Evolutionary conservation across 2,329 filamentous ascomycete genomes (phyloP), one percentile per base, ranked within the genome.

Genomic region (Ceratocystis huliohia): DNA sequence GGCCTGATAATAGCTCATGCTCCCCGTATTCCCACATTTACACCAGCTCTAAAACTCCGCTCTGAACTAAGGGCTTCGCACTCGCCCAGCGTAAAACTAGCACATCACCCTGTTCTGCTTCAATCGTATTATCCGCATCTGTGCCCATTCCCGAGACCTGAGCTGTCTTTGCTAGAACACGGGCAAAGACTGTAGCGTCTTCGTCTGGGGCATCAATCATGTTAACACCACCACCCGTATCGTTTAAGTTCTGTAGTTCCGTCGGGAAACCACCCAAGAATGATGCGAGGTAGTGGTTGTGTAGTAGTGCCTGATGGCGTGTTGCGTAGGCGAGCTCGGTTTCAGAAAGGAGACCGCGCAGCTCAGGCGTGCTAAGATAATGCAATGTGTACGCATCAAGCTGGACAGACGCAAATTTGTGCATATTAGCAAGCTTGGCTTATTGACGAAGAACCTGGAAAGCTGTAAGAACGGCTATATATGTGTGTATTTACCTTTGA

Each of bases 161-260:
- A 1, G 62, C 67, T 2, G 79, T 78, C 72, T 88, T 84, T 65
- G 79, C 80, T 65, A 92, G 76, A 62, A 89, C 81, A 69, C 93
- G 81, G 50, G 91, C 85, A 75, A 99, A 96, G 1, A 97, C 92
- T 6, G 91, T 91, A 1, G 83, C 81, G 68, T 94, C 88, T 61
- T 85, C 77, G 74, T 97, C 94, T 0, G 94, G 94, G 1, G 83
- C 80, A 73, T 96, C 91, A 37, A 97, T 84, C 94, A 99, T 99
- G 77, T 84, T 91, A 66, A 93, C 87, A 37, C 91, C 93, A 0
- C 88, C 86, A 15, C 88, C 89, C n/a, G 25, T 66, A 77, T 99
- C 94, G 76, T 97, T 95, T 65, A 99, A 78, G 70, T 91, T 86
- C 74, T 93, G 88, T 71, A 99, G 76, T 59, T 84, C 80, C 15